Conservation (phyloP, 805 yeast genomes). For the Yarrowia porcina region DNA sequence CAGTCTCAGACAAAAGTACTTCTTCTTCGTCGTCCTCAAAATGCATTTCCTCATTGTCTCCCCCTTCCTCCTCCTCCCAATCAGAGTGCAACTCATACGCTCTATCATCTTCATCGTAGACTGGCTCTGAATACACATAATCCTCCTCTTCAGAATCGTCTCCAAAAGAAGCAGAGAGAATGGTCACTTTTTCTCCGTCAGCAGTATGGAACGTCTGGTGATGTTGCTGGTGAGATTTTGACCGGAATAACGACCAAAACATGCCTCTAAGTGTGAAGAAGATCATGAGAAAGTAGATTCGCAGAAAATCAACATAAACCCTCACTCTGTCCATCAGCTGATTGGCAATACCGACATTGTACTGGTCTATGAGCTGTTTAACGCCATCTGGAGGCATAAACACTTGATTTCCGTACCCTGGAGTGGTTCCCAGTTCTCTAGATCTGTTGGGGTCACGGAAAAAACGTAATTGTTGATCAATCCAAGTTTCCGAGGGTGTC, state of each 20-base stretch:
- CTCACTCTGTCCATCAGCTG: conserved; percentile 4
- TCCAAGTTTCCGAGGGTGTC: conserved; percentile 13
- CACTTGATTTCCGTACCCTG: conserved; percentile 17
- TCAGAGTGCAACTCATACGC: not conserved
- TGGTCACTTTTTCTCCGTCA: not conserved
- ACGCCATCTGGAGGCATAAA: conserved; percentile 17
- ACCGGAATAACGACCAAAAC: not conserved
- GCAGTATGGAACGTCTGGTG: not conserved
- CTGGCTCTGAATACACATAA: not conserved
- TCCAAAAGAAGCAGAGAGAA: conserved; percentile 7
- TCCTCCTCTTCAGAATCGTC: conserved; percentile 12
- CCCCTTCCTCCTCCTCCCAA: not conserved
- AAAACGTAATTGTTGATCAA: not conserved
- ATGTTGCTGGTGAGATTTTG: not conserved
- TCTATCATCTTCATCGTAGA: not conserved
- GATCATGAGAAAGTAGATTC: not conserved
- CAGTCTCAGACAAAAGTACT: not conserved
- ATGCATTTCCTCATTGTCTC: not conserved
- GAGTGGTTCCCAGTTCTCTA: not conserved
- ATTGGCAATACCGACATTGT: conserved; percentile 1
- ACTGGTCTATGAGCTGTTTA: conserved; percentile 7
- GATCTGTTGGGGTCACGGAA: not conserved
- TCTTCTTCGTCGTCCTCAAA: not conserved
- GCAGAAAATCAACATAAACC: not conserved
- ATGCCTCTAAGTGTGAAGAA: not conserved